phyloP scores from a whole-genome alignment of 1,284 basidiomycete species.

The Somion occarium region DNA sequence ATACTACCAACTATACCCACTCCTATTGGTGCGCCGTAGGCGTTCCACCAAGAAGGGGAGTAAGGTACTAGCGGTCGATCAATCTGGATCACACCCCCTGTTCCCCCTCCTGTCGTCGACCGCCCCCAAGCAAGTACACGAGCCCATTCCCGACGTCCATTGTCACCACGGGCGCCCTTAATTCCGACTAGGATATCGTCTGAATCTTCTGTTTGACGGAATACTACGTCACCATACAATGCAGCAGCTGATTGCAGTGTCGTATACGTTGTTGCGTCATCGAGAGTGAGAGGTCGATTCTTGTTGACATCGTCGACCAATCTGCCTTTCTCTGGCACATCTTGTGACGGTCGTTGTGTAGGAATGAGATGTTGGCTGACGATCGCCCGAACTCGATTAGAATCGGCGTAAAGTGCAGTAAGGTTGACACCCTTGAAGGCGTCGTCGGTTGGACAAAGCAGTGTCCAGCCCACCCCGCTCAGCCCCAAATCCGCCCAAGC shows the following conservation, averaged over 20 bases:
- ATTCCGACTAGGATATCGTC: conserved; percentile 54
- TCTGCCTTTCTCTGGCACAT: conserved; percentile 18
- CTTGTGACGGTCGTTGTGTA: conserved; percentile 28
- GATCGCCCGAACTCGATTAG: conserved; percentile 57
- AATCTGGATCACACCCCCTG: conserved; percentile 86
- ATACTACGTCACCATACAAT: conserved; percentile 77
- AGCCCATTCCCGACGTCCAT: conserved; percentile 72
- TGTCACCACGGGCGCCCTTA: conserved; percentile 77
- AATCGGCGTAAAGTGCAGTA: conserved; percentile 68
- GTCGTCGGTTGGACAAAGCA: conserved; percentile 88
- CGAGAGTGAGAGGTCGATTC: conserved; percentile 68
- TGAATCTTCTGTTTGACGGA: conserved; percentile 53
- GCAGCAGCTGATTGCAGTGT: conserved; percentile 55
- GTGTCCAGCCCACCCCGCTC: conserved; percentile 62
- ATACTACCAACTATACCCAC: conserved; percentile 53
- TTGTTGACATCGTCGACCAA: conserved; percentile 42
- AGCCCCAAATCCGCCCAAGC: conserved; percentile 50
- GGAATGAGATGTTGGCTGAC: conserved; percentile 90
- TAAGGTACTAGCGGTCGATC: conserved; percentile 85
- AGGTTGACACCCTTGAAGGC: conserved; percentile 91
- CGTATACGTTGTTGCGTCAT: conserved; percentile 66
- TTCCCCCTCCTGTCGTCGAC: conserved; percentile 62
- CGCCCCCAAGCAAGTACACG: conserved; percentile 78
- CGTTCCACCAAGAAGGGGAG: conserved; percentile 75
- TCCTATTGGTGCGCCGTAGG: conserved; percentile 59